Percentiles rank a stretch among this genome's conserved stretches.
Conservation (phyloP, 202 grass and related monocot genomes). For the Panicum virgatum region DNA sequence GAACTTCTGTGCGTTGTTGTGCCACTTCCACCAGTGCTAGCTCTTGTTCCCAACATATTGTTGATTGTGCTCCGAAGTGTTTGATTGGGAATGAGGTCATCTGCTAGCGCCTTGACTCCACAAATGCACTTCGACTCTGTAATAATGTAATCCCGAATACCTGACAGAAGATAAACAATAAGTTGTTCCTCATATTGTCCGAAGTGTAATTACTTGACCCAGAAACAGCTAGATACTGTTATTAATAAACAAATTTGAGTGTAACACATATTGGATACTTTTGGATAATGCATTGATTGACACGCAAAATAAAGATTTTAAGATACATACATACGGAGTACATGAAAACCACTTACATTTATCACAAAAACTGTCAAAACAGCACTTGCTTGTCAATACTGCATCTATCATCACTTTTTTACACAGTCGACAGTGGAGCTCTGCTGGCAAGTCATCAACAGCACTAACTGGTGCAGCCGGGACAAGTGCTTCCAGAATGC, state of each 20-base stretch:
- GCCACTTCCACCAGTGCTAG: slow-evolving; percentile 38
- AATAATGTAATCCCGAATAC: slow-evolving; percentile 57
- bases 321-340: slow-evolving; percentile 19
- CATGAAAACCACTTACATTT: slow-evolving; percentile 62
- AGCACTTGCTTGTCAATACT: slow-evolving; percentile 78
- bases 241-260: slow-evolving; percentile 18
- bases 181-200: slow-evolving; percentile 17
- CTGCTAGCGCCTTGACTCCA: slow-evolving; percentile 60
- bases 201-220: slow-evolving; percentile 14
- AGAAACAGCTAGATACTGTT: slow-evolving; percentile 5
- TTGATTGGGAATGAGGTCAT: slow-evolving; percentile 66
- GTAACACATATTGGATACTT: slow-evolving; percentile 6
- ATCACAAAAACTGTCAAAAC: slow-evolving; percentile 84
- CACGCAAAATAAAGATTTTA: background rate
- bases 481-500: slow-evolving; percentile 41
- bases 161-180: slow-evolving; percentile 31
- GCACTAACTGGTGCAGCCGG: slow-evolving; percentile 39
- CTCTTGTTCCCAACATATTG: slow-evolving; percentile 47
- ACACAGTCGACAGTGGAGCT: slow-evolving; percentile 68
- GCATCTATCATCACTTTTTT: slow-evolving; percentile 80
- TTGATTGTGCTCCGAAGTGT: slow-evolving; percentile 58
- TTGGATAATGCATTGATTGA: background rate
- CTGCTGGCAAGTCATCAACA: slow-evolving; percentile 63
- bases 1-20: slow-evolving; percentile 58
- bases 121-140: slow-evolving; percentile 53